Percentiles rank a stretch among this genome's conserved stretches.
These are phyloP conservation scores for Limtongia smithiae DNA, from an alignment of 805 yeast species.

Conservation along the genomic window DNA sequence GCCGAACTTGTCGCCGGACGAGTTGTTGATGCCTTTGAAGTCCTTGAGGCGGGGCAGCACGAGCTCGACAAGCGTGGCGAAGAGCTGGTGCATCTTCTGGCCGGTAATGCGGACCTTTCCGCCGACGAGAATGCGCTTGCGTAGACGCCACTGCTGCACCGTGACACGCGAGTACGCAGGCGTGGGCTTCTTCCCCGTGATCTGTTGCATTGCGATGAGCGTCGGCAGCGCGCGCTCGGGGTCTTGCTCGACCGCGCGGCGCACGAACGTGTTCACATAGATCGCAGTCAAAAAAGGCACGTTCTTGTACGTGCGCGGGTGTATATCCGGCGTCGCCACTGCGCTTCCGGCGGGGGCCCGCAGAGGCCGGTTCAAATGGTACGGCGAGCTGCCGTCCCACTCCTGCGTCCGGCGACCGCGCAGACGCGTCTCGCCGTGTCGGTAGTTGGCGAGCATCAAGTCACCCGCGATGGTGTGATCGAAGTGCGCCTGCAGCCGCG, in stretches of 20 bases:
- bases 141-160: slow-evolving; percentile 78
- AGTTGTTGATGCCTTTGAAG: slow-evolving; percentile 70
- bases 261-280: slow-evolving; percentile 70
- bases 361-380: slow-evolving; percentile 76
- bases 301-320: slow-evolving; percentile 62
- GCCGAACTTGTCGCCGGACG: slow-evolving; percentile 81
- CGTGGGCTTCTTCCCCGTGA: slow-evolving; percentile 84
- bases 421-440: slow-evolving; percentile 44
- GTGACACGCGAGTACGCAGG: slow-evolving; percentile 71
- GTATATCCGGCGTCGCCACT: slow-evolving; percentile 69
- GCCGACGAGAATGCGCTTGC: slow-evolving; percentile 89
- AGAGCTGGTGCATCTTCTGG: slow-evolving; percentile 76
- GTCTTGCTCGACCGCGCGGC: slow-evolving; percentile 61
- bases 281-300: slow-evolving; percentile 71
- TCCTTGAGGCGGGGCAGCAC: slow-evolving; percentile 92
- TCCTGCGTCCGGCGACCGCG: slow-evolving; percentile 69
- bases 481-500: slow-evolving; percentile 75
- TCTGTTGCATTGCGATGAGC: slow-evolving; percentile 77
- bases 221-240: slow-evolving; percentile 74
- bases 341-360: slow-evolving; percentile 73
- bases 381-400: slow-evolving; percentile 88
- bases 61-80: slow-evolving; percentile 81
- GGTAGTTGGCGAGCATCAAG: slow-evolving; percentile 69
- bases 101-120: slow-evolving; percentile 78
- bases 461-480: slow-evolving; percentile 71